These are phyloP conservation scores for Reticulomyxa filosa DNA, from an alignment of 78 protist genomes.

Conservation along the genomic window DNA sequence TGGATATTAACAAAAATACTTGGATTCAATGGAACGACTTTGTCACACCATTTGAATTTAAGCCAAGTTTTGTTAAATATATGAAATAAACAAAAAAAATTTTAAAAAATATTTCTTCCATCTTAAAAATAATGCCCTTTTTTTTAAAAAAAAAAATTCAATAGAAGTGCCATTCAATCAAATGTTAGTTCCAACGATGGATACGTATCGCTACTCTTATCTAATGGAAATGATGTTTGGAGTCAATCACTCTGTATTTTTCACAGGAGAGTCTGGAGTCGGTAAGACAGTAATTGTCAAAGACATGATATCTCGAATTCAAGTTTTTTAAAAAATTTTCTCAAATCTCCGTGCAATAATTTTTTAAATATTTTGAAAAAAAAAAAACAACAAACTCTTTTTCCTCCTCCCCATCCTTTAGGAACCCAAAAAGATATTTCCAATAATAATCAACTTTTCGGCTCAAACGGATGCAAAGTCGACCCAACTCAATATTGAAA, in stretches of 20 bases:
- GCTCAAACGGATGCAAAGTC: slow-evolving; percentile 46
- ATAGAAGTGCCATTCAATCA: slow-evolving; percentile 14
- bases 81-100: too few species aligned
- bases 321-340: slow-evolving; percentile 8
- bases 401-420: neutral
- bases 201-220: slow-evolving; percentile 9
- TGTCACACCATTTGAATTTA: slow-evolving; percentile 6
- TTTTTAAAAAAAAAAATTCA: too few species aligned
- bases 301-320: slow-evolving; percentile 22
- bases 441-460: slow-evolving; percentile 33
- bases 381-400: too few species aligned
- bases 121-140: too few species aligned
- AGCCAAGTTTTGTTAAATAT: neutral
- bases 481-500: slow-evolving; percentile 50
- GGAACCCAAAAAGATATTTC: neutral
- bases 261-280: slow-evolving; percentile 50
- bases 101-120: too few species aligned
- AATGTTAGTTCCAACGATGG: slow-evolving; percentile 33
- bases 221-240: slow-evolving; percentile 7
- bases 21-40: neutral
- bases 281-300: slow-evolving; percentile 44
- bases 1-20: neutral
- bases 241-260: slow-evolving; percentile 4
- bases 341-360: too few species aligned
- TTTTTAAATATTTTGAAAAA: too few species aligned